Conservation (phyloP, 2,329 filamentous ascomycete genomes). For the Xylaria sp. region DNA sequence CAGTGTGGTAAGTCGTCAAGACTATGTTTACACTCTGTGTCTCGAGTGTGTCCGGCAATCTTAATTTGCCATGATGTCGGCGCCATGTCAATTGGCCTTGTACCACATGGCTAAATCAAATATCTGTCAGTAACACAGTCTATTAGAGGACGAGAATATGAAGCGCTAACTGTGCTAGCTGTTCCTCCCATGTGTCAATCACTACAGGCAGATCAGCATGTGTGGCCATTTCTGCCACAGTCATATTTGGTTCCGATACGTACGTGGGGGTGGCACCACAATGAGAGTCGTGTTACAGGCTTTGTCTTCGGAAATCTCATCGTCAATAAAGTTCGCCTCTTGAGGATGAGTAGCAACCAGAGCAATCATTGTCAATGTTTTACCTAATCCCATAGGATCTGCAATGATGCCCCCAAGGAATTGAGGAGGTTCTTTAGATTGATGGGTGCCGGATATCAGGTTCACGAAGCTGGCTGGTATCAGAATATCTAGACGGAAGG, state of each 20-base stretch:
- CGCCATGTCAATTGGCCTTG: conserved; percentile 40
- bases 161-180: conserved; percentile 45
- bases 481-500: neutral
- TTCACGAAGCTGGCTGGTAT: conserved; percentile 12
- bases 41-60: conserved; percentile 34
- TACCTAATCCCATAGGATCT: conserved; percentile 59
- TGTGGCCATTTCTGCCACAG: neutral
- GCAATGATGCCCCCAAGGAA: conserved; percentile 58
- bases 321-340: neutral
- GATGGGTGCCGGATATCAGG: conserved; percentile 11
- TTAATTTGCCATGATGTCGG: conserved; percentile 49
- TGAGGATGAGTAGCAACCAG: conserved; percentile 41
- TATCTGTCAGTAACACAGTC: neutral
- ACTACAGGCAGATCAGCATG: conserved; percentile 43
- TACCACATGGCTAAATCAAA: conserved; percentile 46
- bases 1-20: conserved; percentile 56
- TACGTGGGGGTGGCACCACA: conserved; percentile 16
- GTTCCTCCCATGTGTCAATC: conserved; percentile 54
- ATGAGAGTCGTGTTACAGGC: conserved; percentile 13
- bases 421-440: conserved; percentile 32
- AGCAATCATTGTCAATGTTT: conserved; percentile 57
- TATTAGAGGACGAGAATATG: neutral
- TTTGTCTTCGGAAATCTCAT: conserved; percentile 10
- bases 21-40: conserved; percentile 46
- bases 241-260: neutral